Evolutionary conservation across 176 grass and related monocot genomes (phyloP), one percentile per base, ranked within the genome.

Genomic region (sorghum (Sorghum bicolor)): DNA sequence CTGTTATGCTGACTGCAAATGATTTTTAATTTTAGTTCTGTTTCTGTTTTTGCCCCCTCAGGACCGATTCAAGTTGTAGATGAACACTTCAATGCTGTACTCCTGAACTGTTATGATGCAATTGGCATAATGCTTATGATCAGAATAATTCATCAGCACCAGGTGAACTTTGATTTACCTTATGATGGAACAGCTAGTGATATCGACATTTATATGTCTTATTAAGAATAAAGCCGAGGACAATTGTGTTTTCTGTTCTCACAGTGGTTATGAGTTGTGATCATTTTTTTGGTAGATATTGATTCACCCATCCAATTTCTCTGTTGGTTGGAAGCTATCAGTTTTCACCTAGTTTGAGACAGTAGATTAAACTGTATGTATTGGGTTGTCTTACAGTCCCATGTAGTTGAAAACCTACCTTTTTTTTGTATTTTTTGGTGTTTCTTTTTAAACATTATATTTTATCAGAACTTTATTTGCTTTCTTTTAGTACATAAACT

Each of bases 111-210:
- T 74, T 98, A 94, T 22, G 93, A 98, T 75, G 93, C 93, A 60
- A 98, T 98, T 40, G 96, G 93, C 44, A 93, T 98, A 86, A 98
- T 98, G 96, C 89, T 98, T 82, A 98, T 98, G 93, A 98, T 98
- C 83, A 91, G 91, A 82, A 95, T 98, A 75, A 98, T 98, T 81
- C 93, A 95, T 87, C 96, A 98, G 76, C 96, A 98, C 65, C 96
- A 98, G 93, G 96, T 98, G 83, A 75, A 47, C 29, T 67, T 89
- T 64, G 32, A 29, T 87, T 72, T 70, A 69, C 72, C 70, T 68
- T 85, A 31, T 70, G 30, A 63, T 62, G 16, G 63, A 85, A 85
- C 36, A 69, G 26, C 15, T 68, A 50, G 30, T 81, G 6, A 10
- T 57, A 68, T 41, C 8, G 2, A 22, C 6, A 38, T 84, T 31